Conservation (phyloP, 78 protist genomes). For the Bigelowiella natans region DNA sequence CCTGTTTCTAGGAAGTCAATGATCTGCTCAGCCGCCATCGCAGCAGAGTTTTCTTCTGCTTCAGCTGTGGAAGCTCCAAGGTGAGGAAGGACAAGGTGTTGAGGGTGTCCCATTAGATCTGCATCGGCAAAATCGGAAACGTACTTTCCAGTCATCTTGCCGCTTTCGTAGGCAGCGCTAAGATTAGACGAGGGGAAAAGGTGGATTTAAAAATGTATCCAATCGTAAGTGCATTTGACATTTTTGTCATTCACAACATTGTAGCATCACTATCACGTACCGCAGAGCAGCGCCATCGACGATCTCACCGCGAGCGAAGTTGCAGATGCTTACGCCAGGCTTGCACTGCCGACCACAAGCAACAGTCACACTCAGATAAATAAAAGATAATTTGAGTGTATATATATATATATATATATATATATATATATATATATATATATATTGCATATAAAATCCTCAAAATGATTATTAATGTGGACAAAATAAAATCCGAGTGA, state of each 20-base stretch:
- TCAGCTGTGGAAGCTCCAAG: constrained; percentile 11
- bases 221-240: no score
- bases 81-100: neutral
- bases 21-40: constrained; percentile 6
- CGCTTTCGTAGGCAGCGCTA: neutral
- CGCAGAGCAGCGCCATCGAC: constrained; percentile 3
- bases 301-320: constrained; percentile 13
- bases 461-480: no score
- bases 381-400: neutral
- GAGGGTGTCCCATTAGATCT: neutral
- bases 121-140: neutral
- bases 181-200: no score
- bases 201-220: no score
- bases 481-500: no score
- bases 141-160: neutral
- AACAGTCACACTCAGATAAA: neutral
- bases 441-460: no score
- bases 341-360: no score
- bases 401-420: neutral
- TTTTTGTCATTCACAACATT: no score
- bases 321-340: neutral
- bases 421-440: neutral
- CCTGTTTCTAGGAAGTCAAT: constrained; percentile 10
- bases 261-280: no score
- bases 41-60: constrained; percentile 8